Evolutionary conservation across 192 early-diverging fungal genomes (phyloP).

Genomic region (Linnemannia zychae): DNA sequence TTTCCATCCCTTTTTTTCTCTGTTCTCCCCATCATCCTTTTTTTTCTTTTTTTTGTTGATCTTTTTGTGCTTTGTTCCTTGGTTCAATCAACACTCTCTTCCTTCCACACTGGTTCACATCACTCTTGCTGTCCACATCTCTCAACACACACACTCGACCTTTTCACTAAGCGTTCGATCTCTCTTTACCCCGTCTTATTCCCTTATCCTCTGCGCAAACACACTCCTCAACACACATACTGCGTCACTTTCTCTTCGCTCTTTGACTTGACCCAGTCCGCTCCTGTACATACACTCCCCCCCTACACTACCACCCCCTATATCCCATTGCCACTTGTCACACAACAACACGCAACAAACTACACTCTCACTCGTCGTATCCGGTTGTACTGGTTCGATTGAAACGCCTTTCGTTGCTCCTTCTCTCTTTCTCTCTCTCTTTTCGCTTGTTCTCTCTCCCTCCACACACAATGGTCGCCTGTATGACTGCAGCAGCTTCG

Average conservation of each 20-base stretch:
- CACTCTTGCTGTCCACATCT: background rate
- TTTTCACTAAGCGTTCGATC: conserved; percentile 50
- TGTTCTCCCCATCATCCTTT: background rate
- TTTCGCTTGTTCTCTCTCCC: background rate
- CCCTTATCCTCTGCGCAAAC: conserved; percentile 25
- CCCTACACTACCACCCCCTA: background rate
- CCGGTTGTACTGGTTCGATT: conserved; percentile 11
- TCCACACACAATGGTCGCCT: conserved; percentile 39
- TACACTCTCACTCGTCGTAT: background rate
- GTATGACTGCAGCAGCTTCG: conserved; percentile 36
- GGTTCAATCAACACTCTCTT: background rate
- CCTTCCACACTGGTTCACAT: background rate
- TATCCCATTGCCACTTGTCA: background rate
- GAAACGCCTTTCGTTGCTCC: conserved; percentile 4
- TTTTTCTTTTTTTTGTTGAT: conserved; percentile 11
- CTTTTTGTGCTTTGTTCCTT: conserved; percentile 5
- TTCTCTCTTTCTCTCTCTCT: conserved; percentile 17
- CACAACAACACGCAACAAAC: background rate
- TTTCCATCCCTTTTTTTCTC: conserved; percentile 7
- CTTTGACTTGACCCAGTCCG: background rate
- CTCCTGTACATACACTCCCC: background rate
- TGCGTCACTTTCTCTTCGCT: background rate
- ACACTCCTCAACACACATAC: background rate
- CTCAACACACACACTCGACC: conserved; percentile 23
- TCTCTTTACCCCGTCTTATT: background rate